Percentiles rank a stretch among this genome's conserved stretches.
These are phyloP conservation scores for Candida gorgasii DNA, from an alignment of 805 yeast species.

Conservation along the genomic window DNA sequence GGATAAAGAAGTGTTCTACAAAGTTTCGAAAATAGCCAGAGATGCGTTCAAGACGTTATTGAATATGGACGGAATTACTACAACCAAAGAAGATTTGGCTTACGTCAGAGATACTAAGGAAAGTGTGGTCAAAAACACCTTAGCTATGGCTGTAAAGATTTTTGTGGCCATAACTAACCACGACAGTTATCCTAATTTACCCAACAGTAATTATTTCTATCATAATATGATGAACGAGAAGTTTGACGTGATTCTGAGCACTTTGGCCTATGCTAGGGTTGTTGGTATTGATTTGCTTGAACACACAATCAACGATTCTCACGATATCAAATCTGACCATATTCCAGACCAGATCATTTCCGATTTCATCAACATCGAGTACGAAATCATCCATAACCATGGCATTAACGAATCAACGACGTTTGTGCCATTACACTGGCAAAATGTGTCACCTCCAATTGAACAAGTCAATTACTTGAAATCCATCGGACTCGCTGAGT, in stretches of 20 bases:
- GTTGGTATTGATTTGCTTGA: slow-evolving; percentile 41
- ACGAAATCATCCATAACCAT: slow-evolving; percentile 36
- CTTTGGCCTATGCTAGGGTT: slow-evolving; percentile 42
- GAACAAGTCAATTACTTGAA: slow-evolving; percentile 28
- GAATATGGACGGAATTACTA: neutral
- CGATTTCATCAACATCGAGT: slow-evolving; percentile 46
- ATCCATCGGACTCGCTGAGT: slow-evolving; percentile 23
- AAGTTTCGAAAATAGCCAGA: slow-evolving; percentile 27
- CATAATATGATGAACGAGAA: slow-evolving; percentile 12
- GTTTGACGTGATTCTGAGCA: slow-evolving; percentile 22
- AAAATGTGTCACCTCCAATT: slow-evolving; percentile 42
- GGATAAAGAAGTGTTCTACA: slow-evolving; percentile 49
- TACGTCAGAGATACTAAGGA: slow-evolving; percentile 26
- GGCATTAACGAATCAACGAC: slow-evolving; percentile 13
- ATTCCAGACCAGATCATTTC: slow-evolving; percentile 43
- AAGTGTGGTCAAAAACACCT: slow-evolving; percentile 40
- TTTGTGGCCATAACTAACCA: slow-evolving; percentile 46
- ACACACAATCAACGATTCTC: slow-evolving; percentile 18
- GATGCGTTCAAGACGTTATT: slow-evolving; percentile 1
- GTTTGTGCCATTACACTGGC: slow-evolving; percentile 33
- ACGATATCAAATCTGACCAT: neutral
- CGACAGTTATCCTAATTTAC: slow-evolving; percentile 36
- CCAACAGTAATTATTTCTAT: slow-evolving; percentile 35
- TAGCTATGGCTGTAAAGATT: slow-evolving; percentile 44
- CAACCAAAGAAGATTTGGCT: slow-evolving; percentile 2